Percentiles rank a stretch among this genome's conserved stretches.
These are phyloP conservation scores for Schizopora paradoxa DNA, from an alignment of 1,284 basidiomycete genomes.

Conservation along the genomic window DNA sequence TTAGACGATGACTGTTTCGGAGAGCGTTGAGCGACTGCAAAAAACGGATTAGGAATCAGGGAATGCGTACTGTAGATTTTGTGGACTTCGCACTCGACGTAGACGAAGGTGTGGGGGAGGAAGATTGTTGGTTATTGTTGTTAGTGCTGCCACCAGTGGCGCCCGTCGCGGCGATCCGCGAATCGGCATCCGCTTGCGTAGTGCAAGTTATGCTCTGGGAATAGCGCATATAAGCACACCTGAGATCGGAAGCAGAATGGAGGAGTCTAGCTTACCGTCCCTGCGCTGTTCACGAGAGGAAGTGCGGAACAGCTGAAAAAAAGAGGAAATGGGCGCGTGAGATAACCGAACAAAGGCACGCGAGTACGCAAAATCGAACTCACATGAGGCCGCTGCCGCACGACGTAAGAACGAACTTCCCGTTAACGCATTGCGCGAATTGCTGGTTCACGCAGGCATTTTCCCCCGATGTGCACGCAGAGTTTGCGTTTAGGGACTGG, in stretches of 20 bases:
- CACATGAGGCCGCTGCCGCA: slow-evolving; percentile 39
- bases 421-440: slow-evolving; percentile 37
- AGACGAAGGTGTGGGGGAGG: slow-evolving; percentile 6
- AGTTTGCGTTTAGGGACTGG: slow-evolving; percentile 30
- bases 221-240: slow-evolving; percentile 29
- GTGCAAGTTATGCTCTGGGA: slow-evolving; percentile 47
- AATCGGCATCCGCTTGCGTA: slow-evolving; percentile 34
- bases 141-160: slow-evolving; percentile 21
- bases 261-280: slow-evolving; percentile 33
- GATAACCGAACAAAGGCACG: neutral
- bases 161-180: slow-evolving; percentile 39
- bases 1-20: no score
- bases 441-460: slow-evolving; percentile 33
- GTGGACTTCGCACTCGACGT: neutral
- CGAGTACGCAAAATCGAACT: slow-evolving; percentile 21
- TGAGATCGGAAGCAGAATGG: slow-evolving; percentile 1
- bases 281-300: slow-evolving; percentile 42
- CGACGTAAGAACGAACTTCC: slow-evolving; percentile 28
- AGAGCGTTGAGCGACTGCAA: no score
- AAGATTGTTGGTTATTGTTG: slow-evolving; percentile 7
- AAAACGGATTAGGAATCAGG: no score
- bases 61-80: neutral
- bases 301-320: slow-evolving; percentile 36
- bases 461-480: slow-evolving; percentile 33
- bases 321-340: neutral